phyloP scores from a whole-genome alignment of 768 basidiomycete species.

The Cubamyces sp. region DNA sequence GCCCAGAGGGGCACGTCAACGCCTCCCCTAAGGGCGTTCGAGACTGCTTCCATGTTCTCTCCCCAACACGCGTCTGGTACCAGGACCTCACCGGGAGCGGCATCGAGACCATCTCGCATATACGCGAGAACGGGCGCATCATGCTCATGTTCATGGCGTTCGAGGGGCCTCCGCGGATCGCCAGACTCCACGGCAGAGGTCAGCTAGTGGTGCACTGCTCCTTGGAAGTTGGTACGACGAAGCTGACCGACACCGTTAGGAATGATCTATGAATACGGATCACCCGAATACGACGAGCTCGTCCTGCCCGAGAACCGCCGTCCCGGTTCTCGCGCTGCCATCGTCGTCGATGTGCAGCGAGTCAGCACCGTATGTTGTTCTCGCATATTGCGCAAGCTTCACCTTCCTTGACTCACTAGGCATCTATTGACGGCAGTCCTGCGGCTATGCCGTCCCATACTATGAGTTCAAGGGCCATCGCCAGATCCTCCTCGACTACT shows the following conservation, averaged over 20 bases:
- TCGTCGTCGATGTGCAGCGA: slow-evolving; percentile 63
- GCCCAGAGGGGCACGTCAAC: slow-evolving; percentile 61
- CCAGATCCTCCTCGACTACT: slow-evolving; percentile 51
- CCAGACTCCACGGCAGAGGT: slow-evolving; percentile 65
- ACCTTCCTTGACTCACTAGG: neutral
- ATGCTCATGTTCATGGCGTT: slow-evolving; percentile 67
- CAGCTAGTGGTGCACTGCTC: slow-evolving; percentile 8
- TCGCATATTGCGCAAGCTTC: neutral
- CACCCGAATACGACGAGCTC: slow-evolving; percentile 58
- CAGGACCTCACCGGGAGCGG: slow-evolving; percentile 76
- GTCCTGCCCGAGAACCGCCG: slow-evolving; percentile 51
- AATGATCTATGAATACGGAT: slow-evolving; percentile 62
- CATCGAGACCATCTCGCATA: slow-evolving; percentile 62
- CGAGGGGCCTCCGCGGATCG: slow-evolving; percentile 61
- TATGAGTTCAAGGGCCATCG: slow-evolving; percentile 62
- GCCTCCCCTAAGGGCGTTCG: slow-evolving; percentile 67
- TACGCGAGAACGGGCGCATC: slow-evolving; percentile 66
- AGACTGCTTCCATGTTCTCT: slow-evolving; percentile 64
- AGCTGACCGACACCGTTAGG: slow-evolving; percentile 41
- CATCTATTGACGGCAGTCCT: slow-evolving; percentile 50
- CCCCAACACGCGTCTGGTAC: slow-evolving; percentile 67
- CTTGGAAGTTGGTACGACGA: neutral
- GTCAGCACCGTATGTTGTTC: slow-evolving; percentile 49
- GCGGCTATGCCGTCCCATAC: slow-evolving; percentile 66
- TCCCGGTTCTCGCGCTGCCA: slow-evolving; percentile 63